Conservation (phyloP, 148 eudicot species). For the Rhododendron henanense region DNA sequence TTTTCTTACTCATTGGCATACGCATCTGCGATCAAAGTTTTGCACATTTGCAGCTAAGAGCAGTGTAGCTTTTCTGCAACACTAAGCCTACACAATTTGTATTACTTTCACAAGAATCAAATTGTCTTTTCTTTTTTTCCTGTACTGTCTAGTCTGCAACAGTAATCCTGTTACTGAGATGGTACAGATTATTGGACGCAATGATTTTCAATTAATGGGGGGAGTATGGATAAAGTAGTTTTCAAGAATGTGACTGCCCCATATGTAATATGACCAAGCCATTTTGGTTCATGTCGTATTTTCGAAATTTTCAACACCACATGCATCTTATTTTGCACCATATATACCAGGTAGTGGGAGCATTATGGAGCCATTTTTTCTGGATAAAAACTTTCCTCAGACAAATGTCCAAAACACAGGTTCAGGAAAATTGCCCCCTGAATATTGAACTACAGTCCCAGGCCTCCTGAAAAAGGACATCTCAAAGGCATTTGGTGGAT, state of each 20-base stretch:
- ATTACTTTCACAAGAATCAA: not conserved
- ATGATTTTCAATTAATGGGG: not conserved
- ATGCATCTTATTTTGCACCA: not conserved
- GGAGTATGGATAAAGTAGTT: not conserved
- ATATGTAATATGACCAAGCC: not conserved
- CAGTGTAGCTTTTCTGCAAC: not conserved
- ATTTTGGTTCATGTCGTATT: not conserved
- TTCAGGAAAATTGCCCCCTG: not conserved
- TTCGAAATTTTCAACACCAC: not conserved
- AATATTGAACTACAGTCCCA: not conserved
- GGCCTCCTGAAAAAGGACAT: not conserved
- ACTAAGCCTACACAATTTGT: not conserved
- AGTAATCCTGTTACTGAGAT: not conserved
- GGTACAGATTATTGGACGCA: not conserved
- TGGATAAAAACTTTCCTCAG: not conserved
- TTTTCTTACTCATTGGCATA: too few relatives aligned
- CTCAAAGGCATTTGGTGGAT: not conserved
- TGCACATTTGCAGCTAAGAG: not conserved
- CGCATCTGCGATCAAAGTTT: not conserved
- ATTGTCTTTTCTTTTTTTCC: not conserved
- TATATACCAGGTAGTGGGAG: not conserved
- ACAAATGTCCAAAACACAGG: not conserved
- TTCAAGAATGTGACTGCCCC: not conserved
- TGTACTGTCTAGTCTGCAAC: not conserved
- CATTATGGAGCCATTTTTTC: not conserved